Evolutionary conservation across 129 eudicot genomes (phyloP), one percentile per base, ranked within the genome.

Genomic region (Lactuca sativa): DNA sequence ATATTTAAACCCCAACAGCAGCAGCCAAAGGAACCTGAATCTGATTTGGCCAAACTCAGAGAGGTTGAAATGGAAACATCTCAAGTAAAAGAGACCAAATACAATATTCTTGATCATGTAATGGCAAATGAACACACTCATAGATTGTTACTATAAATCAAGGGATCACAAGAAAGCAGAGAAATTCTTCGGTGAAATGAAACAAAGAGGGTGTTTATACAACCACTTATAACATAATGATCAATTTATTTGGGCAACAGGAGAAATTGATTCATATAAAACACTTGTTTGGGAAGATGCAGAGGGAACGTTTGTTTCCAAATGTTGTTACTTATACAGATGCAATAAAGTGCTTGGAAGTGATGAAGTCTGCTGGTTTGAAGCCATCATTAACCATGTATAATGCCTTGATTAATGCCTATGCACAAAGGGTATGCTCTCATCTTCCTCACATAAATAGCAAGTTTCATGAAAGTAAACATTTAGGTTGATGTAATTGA

Each of bases 331-430:
- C 98, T 0, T 92, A 89, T 58, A 81, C 76, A 43, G 96, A 92
- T 34, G 98, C 98, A 0, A 89, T 89, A 3, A 92, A 89, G 83
- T 92, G 96, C 75, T 78, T 92, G 87, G 96, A 92, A 66, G 96
- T 72, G 10, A 92, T 92, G 98, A 89, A 87, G 34, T 80, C 90
- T 11, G 83, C 83, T 48, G 98, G 98, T 41, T 64, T 92, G 79
- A 92, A 83, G 60, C 96, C 98, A n/a, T 92, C 98, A 0, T 54
- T 82, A 2, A 83, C 96, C 51, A 92, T 89, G 96, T 92, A 92
- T 80, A 92, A 92, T 69, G 98, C 98, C 1, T 75, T 92, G 85
- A 92, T 92, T 67, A 92, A 89, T 83, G 98, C 96, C 61, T 92
- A 92, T 74, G 98, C 98, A 33, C 98, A 86, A 78, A 86, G 81